Evolutionary conservation across 306 rosid species (phyloP), one percentile per base, ranked within the genome.

Genomic region (Medicago ruthenica): DNA sequence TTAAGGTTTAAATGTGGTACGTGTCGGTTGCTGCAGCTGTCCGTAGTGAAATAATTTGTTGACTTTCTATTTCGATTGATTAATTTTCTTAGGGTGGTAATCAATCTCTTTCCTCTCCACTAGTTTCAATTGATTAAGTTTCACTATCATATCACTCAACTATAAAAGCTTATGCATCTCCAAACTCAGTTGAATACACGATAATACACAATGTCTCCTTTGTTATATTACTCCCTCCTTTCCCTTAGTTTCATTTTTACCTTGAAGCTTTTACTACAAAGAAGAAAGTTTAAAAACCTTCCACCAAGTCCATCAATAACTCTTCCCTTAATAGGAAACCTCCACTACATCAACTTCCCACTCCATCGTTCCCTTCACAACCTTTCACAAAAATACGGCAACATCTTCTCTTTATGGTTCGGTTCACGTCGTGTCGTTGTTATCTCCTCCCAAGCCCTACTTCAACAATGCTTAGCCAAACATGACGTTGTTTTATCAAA

Each of bases 261-360:
- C 31, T 20, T 9, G 20, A 37, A 9, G 5, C 9, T 21, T 42
- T 41, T 14, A 7, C 24, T 78, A 9, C 63, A 31, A 70, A 55
- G 0, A 24, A 74, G 76, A 58, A 74, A 5, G 6, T 8, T 67
- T 7, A 48, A 41, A 21, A 74, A 67, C 39, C 80, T 86, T 17
- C 96, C 96, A 21, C 96, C 91, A 0, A 67, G 75, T 4, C 96
- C 92, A 0, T 53, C 10, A 39, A 39, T 80, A 3, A 57, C 89
- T 4, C 63, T 86, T 10, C 96, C 96, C 6, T n/a, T 90, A 47
- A 55, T 88, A 4, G 96, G 92, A 2, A 86, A 90, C 57, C 91
- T 88, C 7, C 88, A 88, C 76, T 85, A 77, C 76, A 22, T 86
- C 0, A 80, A 80, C 63, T 20, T 3, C 2, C 90, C 90, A 0